Conservation (phyloP, 768 basidiomycete genomes). For the Xerocomellus dryophilus region DNA sequence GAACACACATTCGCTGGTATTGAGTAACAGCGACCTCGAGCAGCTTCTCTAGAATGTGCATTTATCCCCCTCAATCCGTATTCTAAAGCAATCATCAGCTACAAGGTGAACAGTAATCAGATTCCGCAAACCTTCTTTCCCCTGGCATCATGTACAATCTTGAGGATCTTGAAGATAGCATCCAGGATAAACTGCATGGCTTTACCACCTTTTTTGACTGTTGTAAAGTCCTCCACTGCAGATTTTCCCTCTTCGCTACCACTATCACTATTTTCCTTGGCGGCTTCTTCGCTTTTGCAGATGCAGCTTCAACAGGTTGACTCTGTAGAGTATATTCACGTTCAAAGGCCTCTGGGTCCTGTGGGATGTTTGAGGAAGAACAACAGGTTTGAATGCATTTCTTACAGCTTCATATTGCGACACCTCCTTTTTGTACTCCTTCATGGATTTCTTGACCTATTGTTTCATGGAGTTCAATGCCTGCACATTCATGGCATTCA, state of each 20-base stretch:
- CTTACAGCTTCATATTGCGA: slow-evolving; percentile 76
- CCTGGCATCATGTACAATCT: slow-evolving; percentile 87
- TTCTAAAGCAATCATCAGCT: slow-evolving; percentile 52
- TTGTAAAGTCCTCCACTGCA: slow-evolving; percentile 65
- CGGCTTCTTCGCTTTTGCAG: slow-evolving; percentile 36
- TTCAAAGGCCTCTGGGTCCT: slow-evolving; percentile 91
- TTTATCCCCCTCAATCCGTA: slow-evolving; percentile 94
- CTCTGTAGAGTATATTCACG: slow-evolving; percentile 61
- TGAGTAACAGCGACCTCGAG: slow-evolving; percentile 81
- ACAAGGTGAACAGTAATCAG: slow-evolving; percentile 5
- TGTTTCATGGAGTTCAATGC: slow-evolving; percentile 98
- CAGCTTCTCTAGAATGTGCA: slow-evolving; percentile 83
- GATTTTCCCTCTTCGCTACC: slow-evolving; percentile 43
- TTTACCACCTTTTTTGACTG: slow-evolving; percentile 89
- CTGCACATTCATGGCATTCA: slow-evolving; percentile 91
- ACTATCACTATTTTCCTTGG: slow-evolving; percentile 36
- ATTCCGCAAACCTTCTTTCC: slow-evolving; percentile 81
- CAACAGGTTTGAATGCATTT: neutral
- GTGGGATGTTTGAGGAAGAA: slow-evolving; percentile 1
- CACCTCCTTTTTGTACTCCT: slow-evolving; percentile 83
- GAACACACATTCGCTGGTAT: slow-evolving; percentile 92
- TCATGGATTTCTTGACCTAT: slow-evolving; percentile 86
- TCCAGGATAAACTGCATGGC: slow-evolving; percentile 78
- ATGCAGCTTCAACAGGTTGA: slow-evolving; percentile 42
- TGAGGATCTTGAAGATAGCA: slow-evolving; percentile 87